These are phyloP conservation scores for Calocybe gambosa DNA, from an alignment of 1,284 basidiomycete genomes.

Conservation along the genomic window DNA sequence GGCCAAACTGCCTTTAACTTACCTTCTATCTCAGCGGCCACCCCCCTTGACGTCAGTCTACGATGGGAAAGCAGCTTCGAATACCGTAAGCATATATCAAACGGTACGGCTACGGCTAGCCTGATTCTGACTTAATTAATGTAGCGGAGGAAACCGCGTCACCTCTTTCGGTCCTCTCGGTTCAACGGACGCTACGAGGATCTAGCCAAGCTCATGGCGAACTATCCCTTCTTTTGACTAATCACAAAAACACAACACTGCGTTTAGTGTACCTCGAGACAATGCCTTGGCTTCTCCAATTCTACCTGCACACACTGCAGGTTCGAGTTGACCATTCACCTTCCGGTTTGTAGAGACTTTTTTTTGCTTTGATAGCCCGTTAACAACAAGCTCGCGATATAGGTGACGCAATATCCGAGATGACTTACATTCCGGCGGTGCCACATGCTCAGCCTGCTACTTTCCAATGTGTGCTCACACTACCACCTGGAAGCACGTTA, in stretches of 20 bases:
- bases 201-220: constrained; percentile 73
- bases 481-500: constrained; percentile 65
- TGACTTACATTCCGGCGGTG: constrained; percentile 64
- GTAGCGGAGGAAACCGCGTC: constrained; percentile 22
- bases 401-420: constrained; percentile 55
- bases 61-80: constrained; percentile 55
- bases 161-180: constrained; percentile 45
- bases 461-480: constrained; percentile 63
- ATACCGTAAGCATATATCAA: constrained; percentile 43
- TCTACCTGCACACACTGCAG: constrained; percentile 79
- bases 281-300: constrained; percentile 89
- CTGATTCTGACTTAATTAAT: constrained; percentile 1
- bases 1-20: background rate
- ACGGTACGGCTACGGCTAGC: background rate
- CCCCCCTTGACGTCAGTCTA: constrained; percentile 50
- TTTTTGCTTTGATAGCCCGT: constrained; percentile 3
- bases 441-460: constrained; percentile 70
- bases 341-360: constrained; percentile 35
- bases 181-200: constrained; percentile 71
- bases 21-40: constrained; percentile 22
- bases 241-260: constrained; percentile 48
- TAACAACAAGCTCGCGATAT: constrained; percentile 8
- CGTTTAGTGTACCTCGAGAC: constrained; percentile 80
- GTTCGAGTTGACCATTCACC: constrained; percentile 34
- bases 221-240: constrained; percentile 66